A percentile compares a stretch with the other conserved stretches of the same genome.
These are phyloP conservation scores for Termitomyces bulborhizus DNA, from an alignment of 768 basidiomycete species.

Conservation along the genomic window DNA sequence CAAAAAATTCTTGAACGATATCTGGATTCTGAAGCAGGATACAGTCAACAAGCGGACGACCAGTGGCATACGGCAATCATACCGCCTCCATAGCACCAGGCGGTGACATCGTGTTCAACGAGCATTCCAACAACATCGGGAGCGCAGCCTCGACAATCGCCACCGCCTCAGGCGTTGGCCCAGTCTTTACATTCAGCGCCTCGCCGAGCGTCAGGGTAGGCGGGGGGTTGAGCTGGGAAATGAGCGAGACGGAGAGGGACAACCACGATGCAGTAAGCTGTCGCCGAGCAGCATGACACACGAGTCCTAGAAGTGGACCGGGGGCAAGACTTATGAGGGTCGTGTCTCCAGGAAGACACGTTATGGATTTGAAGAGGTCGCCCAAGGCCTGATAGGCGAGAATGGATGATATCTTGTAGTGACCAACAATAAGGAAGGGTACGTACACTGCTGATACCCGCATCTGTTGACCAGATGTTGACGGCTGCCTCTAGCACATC, in stretches of 20 bases:
- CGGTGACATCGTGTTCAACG: constrained; percentile 44
- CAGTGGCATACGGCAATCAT: constrained; percentile 18
- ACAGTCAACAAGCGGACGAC: background rate
- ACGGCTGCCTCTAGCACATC: constrained; percentile 52
- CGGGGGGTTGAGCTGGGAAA: constrained; percentile 79
- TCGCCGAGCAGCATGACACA: constrained; percentile 65
- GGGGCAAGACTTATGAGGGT: constrained; percentile 80
- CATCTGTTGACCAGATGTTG: constrained; percentile 76
- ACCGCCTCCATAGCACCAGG: constrained; percentile 69
- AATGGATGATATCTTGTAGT: background rate
- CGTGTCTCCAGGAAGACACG: constrained; percentile 67
- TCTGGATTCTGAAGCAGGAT: constrained; percentile 68
- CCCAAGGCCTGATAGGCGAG: constrained; percentile 53
- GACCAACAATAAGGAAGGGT: background rate
- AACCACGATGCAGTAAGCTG: constrained; percentile 83
- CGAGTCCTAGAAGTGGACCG: constrained; percentile 72
- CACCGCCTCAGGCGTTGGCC: constrained; percentile 50
- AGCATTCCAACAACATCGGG: constrained; percentile 52
- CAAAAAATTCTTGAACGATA: constrained; percentile 85
- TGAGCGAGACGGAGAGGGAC: constrained; percentile 71
- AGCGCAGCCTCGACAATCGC: constrained; percentile 49
- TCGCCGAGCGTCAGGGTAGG: constrained; percentile 26
- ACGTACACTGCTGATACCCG: constrained; percentile 70
- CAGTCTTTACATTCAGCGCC: constrained; percentile 30
- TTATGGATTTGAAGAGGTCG: constrained; percentile 82